A percentile compares a stretch with the other conserved stretches of the same genome.
Evolutionary conservation across 140 eudicot species (phyloP).

Genomic region (Anethum foeniculum): DNA sequence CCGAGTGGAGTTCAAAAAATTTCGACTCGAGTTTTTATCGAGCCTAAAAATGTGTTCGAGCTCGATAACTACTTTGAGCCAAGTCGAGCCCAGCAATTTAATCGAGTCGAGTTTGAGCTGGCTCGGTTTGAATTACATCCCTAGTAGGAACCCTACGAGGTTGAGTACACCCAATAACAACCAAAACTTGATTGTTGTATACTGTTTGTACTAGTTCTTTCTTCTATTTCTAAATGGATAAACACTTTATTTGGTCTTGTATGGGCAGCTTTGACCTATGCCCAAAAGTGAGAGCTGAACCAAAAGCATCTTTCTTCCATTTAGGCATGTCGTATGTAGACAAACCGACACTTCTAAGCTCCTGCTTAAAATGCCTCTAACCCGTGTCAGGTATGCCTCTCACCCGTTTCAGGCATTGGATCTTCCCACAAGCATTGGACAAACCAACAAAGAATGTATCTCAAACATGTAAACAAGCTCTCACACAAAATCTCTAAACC

Average conservation of each 20-base stretch:
- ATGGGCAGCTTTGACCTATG: slow-evolving; percentile 52
- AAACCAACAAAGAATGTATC: no score
- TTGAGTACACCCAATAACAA: slow-evolving; percentile 42
- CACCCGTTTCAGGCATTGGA: slow-evolving; percentile 64
- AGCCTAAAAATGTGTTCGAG: no score
- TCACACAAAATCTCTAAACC: no score
- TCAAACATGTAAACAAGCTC: no score
- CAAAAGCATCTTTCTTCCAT: slow-evolving; percentile 64
- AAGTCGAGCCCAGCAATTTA: no score
- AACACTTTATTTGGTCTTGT: slow-evolving; percentile 53
- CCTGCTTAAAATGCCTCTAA: slow-evolving; percentile 63
- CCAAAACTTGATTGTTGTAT: slow-evolving; percentile 51
- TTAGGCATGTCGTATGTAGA: slow-evolving; percentile 63
- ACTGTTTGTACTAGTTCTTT: slow-evolving; percentile 49
- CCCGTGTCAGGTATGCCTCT: no score
- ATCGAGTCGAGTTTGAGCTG: no score
- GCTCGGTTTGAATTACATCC: no score
- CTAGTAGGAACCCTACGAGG: slow-evolving; percentile 40
- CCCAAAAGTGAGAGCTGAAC: slow-evolving; percentile 51
- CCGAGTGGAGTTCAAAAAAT: no score
- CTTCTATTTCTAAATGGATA: slow-evolving; percentile 47
- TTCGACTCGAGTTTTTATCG: no score
- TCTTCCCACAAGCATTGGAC: no score
- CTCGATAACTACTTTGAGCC: no score
- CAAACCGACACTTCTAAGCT: slow-evolving; percentile 56